Evolutionary conservation across 768 basidiomycete species (phyloP), one percentile per base, ranked within the genome.

Genomic region (Suillus hirtellus): DNA sequence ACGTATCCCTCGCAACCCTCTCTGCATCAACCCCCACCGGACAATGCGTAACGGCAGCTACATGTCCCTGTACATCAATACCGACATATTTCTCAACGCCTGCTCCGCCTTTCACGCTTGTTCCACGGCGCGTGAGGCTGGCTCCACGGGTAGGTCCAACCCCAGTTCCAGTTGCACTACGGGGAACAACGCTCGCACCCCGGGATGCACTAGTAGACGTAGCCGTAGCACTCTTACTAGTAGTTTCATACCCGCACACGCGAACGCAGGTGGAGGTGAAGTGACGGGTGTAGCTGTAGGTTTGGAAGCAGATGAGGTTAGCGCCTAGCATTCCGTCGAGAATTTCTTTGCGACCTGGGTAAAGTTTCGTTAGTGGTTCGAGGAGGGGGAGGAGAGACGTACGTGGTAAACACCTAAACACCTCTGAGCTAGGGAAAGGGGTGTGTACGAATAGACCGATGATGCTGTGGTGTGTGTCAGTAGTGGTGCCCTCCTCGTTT

Each of bases 241-340:
- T 88, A 2, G 89, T 88, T 73, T 99, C 96, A 77, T 95, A 94
- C 2, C 96, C 96, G 74, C 95, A 96, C 5, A 99, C 96, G 21
- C 96, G 91, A 49, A 99, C 88, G 74, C 96, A 98, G 1, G 94
- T 93, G 19, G 93, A 95, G 35, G 86, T 88, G 77, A 99, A 99
- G 77, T 99, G 96, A 7, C 96, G 87, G 11, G 91, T 89, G 80
- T 97, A 96, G 3, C 94, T 95, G 76, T 96, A 97, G 0, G 96
- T 97, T 81, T 94, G 93, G 92, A 99, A 99, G 76, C 93, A 96
- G 56, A 98, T 88, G 40, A 97, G 84, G 77, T 97, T 95, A 56
- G 96, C 95, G 37, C 96, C 95, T 52, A 99, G 89, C 93, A 99
- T 97, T 43, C 96, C 97, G 66, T 98, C 95, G 31, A 99, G 83